These are phyloP conservation scores for Eucalyptus tenuipes DNA, from an alignment of 345 rosid species.

Conservation along the genomic window DNA sequence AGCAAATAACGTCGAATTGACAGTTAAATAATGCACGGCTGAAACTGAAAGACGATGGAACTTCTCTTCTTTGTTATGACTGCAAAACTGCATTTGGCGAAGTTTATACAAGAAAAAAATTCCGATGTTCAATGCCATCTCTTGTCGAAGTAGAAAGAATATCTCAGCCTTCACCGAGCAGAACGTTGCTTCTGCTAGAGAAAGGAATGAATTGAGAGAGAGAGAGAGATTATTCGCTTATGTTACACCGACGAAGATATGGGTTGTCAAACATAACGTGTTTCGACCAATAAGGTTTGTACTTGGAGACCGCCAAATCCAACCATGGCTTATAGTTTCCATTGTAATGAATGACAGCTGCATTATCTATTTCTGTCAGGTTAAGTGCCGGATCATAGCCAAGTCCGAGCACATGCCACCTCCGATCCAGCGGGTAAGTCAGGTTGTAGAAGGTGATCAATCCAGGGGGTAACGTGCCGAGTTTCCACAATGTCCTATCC, in stretches of 20 bases:
- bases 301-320: slow-evolving; percentile 78
- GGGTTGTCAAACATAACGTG: slow-evolving; percentile 61
- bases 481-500: slow-evolving; percentile 95
- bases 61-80: background rate
- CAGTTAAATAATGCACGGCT: background rate
- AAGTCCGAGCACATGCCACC: slow-evolving; percentile 92
- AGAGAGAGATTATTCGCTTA: slow-evolving; percentile 16
- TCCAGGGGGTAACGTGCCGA: slow-evolving; percentile 94
- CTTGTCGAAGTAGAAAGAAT: background rate
- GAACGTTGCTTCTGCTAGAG: background rate
- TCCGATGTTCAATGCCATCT: background rate
- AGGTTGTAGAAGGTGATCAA: slow-evolving; percentile 90
- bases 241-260: slow-evolving; percentile 58
- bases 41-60: background rate
- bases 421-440: slow-evolving; percentile 64
- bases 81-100: background rate
- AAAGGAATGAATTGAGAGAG: background rate
- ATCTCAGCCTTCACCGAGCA: background rate
- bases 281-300: slow-evolving; percentile 82
- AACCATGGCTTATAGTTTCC: slow-evolving; percentile 99
- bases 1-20: background rate
- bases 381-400: slow-evolving; percentile 98
- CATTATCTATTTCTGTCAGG: slow-evolving; percentile 78
- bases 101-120: background rate
- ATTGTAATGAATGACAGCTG: slow-evolving; percentile 88